phyloP scores from a whole-genome alignment of 1,139 yeast genomes.

The Protomyces macrosporus region DNA sequence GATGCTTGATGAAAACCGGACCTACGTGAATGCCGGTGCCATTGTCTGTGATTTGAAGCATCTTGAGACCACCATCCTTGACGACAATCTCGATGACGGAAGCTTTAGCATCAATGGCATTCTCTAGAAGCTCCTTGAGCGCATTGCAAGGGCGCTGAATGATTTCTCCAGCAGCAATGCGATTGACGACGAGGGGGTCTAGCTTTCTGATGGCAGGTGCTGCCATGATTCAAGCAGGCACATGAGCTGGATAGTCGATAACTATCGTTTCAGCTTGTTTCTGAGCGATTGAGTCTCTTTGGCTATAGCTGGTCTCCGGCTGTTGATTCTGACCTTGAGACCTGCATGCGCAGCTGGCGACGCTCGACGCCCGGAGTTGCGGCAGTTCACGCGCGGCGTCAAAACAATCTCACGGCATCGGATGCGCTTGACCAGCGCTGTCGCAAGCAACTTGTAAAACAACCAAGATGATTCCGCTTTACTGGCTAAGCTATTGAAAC shows the following conservation, averaged over 20 bases:
- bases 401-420: too few relatives aligned
- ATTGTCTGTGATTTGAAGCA: conserved; percentile 65
- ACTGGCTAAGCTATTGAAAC: too few relatives aligned
- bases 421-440: too few relatives aligned
- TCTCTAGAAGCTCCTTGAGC: conserved; percentile 69
- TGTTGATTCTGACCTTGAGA: too few relatives aligned
- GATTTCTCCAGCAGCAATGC: conserved; percentile 97
- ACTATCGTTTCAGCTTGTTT: too few relatives aligned
- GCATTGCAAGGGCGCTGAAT: conserved; percentile 90
- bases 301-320: too few relatives aligned
- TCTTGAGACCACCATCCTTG: conserved; percentile 59
- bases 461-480: too few relatives aligned
- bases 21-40: conserved; percentile 60
- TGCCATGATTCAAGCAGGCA: conserved; percentile 26
- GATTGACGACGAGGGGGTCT: conserved; percentile 67
- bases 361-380: too few relatives aligned
- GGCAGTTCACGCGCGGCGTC: too few relatives aligned
- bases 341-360: too few relatives aligned
- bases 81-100: conserved; percentile 56
- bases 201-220: conserved; percentile 41
- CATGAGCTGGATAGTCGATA: not conserved
- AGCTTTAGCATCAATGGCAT: conserved; percentile 71
- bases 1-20: not conserved
- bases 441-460: too few relatives aligned
- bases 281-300: too few relatives aligned